Evolutionary conservation across 2,329 filamentous ascomycete species (phyloP).

Genomic region (Exophiala dermatitidis): DNA sequence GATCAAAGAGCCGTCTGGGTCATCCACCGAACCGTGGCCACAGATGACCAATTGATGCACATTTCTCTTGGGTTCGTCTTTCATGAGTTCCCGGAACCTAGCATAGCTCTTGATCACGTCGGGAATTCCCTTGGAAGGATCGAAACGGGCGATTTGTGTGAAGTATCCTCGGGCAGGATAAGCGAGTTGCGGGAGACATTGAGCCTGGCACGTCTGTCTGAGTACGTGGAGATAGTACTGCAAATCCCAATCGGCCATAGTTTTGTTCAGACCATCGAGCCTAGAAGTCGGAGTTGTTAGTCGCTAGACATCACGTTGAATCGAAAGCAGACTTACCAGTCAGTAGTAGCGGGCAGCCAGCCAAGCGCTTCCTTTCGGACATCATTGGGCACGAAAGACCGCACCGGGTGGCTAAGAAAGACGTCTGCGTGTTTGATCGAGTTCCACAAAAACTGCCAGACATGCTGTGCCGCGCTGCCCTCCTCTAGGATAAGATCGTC

Average conservation of each 20-base stretch:
- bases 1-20: slow-evolving; percentile 66
- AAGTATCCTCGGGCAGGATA: slow-evolving; percentile 62
- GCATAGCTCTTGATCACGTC: slow-evolving; percentile 70
- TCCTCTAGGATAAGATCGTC: slow-evolving; percentile 60
- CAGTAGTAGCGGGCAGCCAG: slow-evolving; percentile 72
- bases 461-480: slow-evolving; percentile 61
- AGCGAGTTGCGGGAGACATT: slow-evolving; percentile 46
- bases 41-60: slow-evolving; percentile 68
- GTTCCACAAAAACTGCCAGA: slow-evolving; percentile 69
- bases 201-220: slow-evolving; percentile 53
- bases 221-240: slow-evolving; percentile 71
- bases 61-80: slow-evolving; percentile 42
- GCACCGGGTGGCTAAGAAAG: slow-evolving; percentile 76
- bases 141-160: slow-evolving; percentile 72
- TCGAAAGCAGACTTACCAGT: slow-evolving; percentile 50
- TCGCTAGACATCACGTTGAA: not conserved
- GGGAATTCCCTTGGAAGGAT: slow-evolving; percentile 74
- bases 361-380: slow-evolving; percentile 61
- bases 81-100: slow-evolving; percentile 58
- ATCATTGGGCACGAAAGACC: slow-evolving; percentile 62
- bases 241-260: slow-evolving; percentile 60
- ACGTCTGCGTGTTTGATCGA: slow-evolving; percentile 64
- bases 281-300: slow-evolving; percentile 29
- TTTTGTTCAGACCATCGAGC: slow-evolving; percentile 75
- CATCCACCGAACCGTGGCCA: slow-evolving; percentile 73